These are phyloP conservation scores for Hyaloscypha bicolor DNA, from an alignment of 495 filamentous ascomycete genomes.

Conservation along the genomic window DNA sequence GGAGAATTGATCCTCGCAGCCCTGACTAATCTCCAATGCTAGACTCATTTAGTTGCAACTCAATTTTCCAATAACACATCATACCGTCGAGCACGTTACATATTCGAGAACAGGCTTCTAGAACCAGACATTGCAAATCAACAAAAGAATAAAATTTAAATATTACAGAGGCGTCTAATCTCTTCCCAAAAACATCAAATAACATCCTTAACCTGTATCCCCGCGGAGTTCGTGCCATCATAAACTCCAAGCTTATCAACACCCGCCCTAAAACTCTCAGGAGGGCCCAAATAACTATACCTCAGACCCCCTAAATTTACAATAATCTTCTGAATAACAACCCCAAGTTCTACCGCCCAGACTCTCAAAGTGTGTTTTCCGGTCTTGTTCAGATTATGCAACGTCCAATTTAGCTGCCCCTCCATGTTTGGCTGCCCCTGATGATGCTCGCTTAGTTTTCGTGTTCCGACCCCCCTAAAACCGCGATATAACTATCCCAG, in stretches of 20 bases:
- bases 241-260: constrained; percentile 43
- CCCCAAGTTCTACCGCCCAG: constrained; percentile 63
- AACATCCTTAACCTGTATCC: constrained; percentile 9
- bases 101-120: too few relatives aligned
- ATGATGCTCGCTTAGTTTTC: too few relatives aligned
- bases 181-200: constrained; percentile 9
- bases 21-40: too few relatives aligned
- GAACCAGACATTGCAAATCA: too few relatives aligned
- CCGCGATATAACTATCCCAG: too few relatives aligned
- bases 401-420: too few relatives aligned
- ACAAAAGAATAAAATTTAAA: not conserved
- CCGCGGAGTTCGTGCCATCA: constrained; percentile 40
- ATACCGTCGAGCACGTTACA: too few relatives aligned
- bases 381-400: constrained; percentile 44
- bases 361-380: constrained; percentile 62
- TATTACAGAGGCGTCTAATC: not conserved
- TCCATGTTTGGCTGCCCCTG: too few relatives aligned
- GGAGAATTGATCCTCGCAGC: too few relatives aligned
- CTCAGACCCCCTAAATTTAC: constrained; percentile 69
- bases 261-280: constrained; percentile 62
- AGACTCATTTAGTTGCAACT: too few relatives aligned
- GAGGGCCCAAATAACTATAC: constrained; percentile 67
- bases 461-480: too few relatives aligned
- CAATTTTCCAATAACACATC: too few relatives aligned
- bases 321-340: constrained; percentile 69